Base-by-base conservation (phyloP, 164 flowering plant species). In the Amborella trichopoda region DNA sequence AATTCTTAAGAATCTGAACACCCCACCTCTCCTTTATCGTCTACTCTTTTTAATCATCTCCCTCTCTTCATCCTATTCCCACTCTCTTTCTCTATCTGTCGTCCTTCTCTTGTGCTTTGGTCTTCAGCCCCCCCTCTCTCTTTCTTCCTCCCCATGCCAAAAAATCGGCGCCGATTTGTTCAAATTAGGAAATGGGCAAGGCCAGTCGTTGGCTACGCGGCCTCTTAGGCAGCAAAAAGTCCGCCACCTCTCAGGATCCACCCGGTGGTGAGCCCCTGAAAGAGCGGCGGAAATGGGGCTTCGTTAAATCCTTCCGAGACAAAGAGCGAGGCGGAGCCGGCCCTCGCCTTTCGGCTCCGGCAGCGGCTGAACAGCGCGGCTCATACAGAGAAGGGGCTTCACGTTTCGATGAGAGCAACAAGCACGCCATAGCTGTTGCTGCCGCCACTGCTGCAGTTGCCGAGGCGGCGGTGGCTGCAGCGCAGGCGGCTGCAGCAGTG, bases 361-460 rank as follows among this genome's bases (percentile, higher is more conserved):
- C 18, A 3, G 30, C 3, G 2, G 37, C 27, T n/a, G 48, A 32
- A 16, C 37, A 50, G 17, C 54, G 20, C 33, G 61, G 60, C 1
- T 49, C 52, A 1, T 53, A 48, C 27, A 28, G 53, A 24, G 59
- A 55, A 21, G 36, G 40, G 11, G 23, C 50, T 4, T 22, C 42
- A 25, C 19, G 27, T 10, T 61, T 42, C 14, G 48, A 44, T 25
- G 55, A 28, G 17, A 67, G 23, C 26, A 71, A 72, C 66, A 79
- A 72, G 69, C 96, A 81, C 50, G 96, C 96, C 28, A 77, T 87
- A 41, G 93, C 89, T 0, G 96, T 86, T 5, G 96, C 96, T 0
- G 78, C 94, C 0, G 96, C 96, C 6, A 81, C 96, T 0, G 94
- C 90, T 0, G 91, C 88, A 0, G 93, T 75, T 5, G 88, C 94